phyloP scores from a whole-genome alignment of 2,329 filamentous ascomycete species.

The Paecilomyces fulvus region DNA sequence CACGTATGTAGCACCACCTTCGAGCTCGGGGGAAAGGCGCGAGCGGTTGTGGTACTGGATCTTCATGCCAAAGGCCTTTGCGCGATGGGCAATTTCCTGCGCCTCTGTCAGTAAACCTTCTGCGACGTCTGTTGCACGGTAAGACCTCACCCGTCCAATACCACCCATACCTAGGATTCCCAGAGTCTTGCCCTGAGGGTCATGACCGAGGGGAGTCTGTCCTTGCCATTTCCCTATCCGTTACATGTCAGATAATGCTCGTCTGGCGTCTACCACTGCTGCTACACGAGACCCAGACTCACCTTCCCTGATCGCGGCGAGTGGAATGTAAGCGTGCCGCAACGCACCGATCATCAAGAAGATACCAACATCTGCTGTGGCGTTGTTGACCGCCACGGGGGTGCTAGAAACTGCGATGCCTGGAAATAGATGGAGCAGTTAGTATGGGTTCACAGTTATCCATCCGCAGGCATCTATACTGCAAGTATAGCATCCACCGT shows the following conservation, averaged over 20 bases:
- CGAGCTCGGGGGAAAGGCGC: constrained; percentile 31
- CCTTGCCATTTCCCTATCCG: constrained; percentile 33
- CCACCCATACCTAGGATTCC: constrained; percentile 43
- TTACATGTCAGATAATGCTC: not conserved
- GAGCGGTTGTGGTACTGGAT: constrained; percentile 41
- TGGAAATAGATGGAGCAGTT: constrained; percentile 4
- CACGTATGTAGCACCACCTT: constrained; percentile 36
- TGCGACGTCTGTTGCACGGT: not conserved
- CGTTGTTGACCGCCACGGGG: constrained; percentile 39
- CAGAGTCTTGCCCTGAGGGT: constrained; percentile 37
- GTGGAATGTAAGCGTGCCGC: constrained; percentile 35
- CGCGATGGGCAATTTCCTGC: constrained; percentile 38
- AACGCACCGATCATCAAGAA: constrained; percentile 41
- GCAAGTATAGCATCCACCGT: not conserved
- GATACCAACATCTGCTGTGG: constrained; percentile 40
- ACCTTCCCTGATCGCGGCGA: constrained; percentile 34
- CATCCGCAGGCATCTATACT: no score
- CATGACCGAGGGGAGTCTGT: constrained; percentile 33
- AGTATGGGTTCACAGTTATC: not conserved
- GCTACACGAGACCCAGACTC: constrained; percentile 5
- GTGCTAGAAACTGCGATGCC: constrained; percentile 37
- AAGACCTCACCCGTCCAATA: constrained; percentile 34
- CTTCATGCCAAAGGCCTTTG: constrained; percentile 39
- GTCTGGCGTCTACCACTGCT: not conserved
- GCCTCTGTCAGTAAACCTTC: not conserved